Percentiles rank a stretch among this genome's conserved stretches.
Conservation (phyloP, 257 asterid genomes). For the Salvia splendens region DNA sequence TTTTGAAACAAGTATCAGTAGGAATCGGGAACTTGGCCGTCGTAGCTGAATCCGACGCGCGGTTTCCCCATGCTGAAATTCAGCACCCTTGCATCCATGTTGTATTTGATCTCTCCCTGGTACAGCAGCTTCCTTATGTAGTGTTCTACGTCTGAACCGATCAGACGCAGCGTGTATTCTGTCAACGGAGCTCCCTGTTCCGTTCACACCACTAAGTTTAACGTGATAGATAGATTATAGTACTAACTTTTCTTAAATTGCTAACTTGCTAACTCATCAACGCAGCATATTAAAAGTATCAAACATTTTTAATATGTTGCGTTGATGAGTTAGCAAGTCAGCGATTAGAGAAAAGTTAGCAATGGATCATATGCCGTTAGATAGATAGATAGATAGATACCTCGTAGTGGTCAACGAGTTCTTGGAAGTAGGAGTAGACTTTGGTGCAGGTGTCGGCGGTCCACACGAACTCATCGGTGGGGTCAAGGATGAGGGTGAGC, state of each 20-base stretch:
- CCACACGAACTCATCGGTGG: constrained; percentile 86
- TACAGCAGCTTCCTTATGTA: constrained; percentile 79
- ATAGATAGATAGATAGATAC: constrained; percentile 20
- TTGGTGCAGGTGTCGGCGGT: constrained; percentile 66
- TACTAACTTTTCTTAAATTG: too few relatives aligned
- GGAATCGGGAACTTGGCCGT: constrained; percentile 51
- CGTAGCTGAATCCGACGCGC: constrained; percentile 69
- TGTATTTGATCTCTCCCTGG: constrained; percentile 74
- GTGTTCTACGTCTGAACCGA: constrained; percentile 87
- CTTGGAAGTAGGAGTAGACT: constrained; percentile 84
- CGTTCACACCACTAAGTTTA: too few relatives aligned
- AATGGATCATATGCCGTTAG: too few relatives aligned
- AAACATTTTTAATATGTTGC: too few relatives aligned
- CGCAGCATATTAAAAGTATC: too few relatives aligned
- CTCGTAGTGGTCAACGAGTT: constrained; percentile 87
- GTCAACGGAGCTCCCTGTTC: constrained; percentile 73
- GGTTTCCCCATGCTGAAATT: constrained; percentile 99
- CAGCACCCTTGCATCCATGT: constrained; percentile 84
- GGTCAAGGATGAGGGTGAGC: constrained; percentile 83
- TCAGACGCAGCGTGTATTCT: constrained; percentile 88
- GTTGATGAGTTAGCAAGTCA: too few relatives aligned
- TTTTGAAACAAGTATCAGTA: neutral
- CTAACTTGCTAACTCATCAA: too few relatives aligned
- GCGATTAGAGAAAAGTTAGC: too few relatives aligned
- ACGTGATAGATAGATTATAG: too few relatives aligned